Evolutionary conservation across 257 asterid species (phyloP).

Genomic region (Ocimum tenuiflorum): DNA sequence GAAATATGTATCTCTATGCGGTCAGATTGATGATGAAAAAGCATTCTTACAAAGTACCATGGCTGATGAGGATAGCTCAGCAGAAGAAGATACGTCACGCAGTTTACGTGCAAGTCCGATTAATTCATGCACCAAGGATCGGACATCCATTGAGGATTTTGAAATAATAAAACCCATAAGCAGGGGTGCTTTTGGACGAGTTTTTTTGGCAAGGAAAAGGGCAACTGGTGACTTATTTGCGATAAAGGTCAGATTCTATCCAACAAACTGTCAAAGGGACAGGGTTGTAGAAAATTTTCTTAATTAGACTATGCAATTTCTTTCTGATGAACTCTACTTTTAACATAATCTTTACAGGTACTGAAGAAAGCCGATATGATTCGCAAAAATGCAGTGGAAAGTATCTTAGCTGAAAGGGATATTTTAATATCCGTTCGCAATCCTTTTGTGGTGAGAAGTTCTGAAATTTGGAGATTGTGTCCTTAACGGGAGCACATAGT

Average conservation of each 20-base stretch:
- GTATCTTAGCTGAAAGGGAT: slow-evolving; percentile 94
- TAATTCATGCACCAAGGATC: slow-evolving; percentile 66
- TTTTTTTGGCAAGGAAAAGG: slow-evolving; percentile 86
- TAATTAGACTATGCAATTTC: background rate
- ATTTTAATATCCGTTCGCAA: slow-evolving; percentile 92
- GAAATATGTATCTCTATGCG: slow-evolving; percentile 80
- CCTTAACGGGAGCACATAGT: slow-evolving; percentile 8
- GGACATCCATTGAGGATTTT: slow-evolving; percentile 95
- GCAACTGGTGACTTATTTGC: slow-evolving; percentile 98
- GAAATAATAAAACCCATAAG: slow-evolving; percentile 97
- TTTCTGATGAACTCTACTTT: slow-evolving; percentile 14
- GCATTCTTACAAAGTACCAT: slow-evolving; percentile 32
- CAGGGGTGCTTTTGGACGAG: slow-evolving; percentile 98
- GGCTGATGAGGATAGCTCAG: slow-evolving; percentile 64
- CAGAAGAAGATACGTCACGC: slow-evolving; percentile 74
- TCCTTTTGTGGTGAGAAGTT: slow-evolving; percentile 92
- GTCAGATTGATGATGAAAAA: slow-evolving; percentile 85
- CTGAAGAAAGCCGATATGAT: slow-evolving; percentile 93
- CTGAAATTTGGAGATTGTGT: slow-evolving; percentile 14
- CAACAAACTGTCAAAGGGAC: slow-evolving; percentile 6
- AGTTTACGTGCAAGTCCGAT: slow-evolving; percentile 95
- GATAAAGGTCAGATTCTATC: slow-evolving; percentile 65
- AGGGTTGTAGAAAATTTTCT: slow-evolving; percentile 11
- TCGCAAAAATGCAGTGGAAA: slow-evolving; percentile 92
- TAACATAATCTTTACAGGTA: slow-evolving; percentile 49